Evolutionary conservation across 768 basidiomycete genomes (phyloP).

Genomic region (Podaxis sp.): DNA sequence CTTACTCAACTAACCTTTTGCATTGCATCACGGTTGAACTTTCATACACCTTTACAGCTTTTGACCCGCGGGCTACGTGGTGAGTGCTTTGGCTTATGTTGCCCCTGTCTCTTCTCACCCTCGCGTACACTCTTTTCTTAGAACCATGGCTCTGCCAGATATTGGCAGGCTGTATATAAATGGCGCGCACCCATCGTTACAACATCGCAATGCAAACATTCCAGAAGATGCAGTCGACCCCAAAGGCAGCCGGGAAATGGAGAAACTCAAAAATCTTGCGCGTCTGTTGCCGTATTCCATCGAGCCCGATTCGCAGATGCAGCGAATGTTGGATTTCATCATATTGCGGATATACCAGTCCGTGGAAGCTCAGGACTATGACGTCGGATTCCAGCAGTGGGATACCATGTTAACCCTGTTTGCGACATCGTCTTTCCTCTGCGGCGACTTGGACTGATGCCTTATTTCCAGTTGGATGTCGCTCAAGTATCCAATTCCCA

Average conservation of each 20-base stretch:
- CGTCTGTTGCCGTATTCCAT: constrained; percentile 70
- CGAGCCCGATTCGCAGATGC: constrained; percentile 73
- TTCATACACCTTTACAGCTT: background rate
- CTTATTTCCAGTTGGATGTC: constrained; percentile 53
- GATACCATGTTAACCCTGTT: constrained; percentile 72
- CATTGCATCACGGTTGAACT: background rate
- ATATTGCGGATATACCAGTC: constrained; percentile 65
- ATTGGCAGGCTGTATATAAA: constrained; percentile 40
- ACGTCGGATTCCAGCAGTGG: constrained; percentile 77
- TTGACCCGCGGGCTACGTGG: background rate
- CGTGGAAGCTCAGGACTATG: constrained; percentile 77
- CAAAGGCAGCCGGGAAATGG: constrained; percentile 42
- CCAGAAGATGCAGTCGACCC: constrained; percentile 25
- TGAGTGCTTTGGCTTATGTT: constrained; percentile 9
- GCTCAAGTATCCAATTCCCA: constrained; percentile 85
- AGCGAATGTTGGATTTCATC: constrained; percentile 71
- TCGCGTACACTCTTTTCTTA: constrained; percentile 5
- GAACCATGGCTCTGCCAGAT: constrained; percentile 40
- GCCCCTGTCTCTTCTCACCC: constrained; percentile 14
- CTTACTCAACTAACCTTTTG: background rate
- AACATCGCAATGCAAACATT: constrained; percentile 14
- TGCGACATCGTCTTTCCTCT: constrained; percentile 23
- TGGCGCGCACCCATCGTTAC: constrained; percentile 20
- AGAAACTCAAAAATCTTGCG: constrained; percentile 61
- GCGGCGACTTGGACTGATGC: background rate